A percentile compares a stretch with the other conserved stretches of the same genome.
Evolutionary conservation across 2,329 filamentous ascomycete genomes (phyloP).

Genomic region (Fusarium anthophilum): DNA sequence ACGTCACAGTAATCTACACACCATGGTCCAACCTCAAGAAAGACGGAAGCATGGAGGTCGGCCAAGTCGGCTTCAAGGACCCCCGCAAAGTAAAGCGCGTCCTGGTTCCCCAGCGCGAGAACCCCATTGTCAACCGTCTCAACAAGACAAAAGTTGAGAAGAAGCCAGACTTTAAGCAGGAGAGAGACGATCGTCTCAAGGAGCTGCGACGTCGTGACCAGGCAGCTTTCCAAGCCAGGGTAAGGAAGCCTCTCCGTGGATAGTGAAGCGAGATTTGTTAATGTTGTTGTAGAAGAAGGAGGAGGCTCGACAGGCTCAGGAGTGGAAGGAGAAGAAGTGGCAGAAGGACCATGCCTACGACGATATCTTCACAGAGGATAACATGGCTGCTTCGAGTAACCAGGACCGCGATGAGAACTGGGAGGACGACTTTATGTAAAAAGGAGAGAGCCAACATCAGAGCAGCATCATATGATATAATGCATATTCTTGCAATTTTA

Average conservation of each 20-base stretch:
- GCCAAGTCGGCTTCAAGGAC: constrained; percentile 95
- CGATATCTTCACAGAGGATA: constrained; percentile 86
- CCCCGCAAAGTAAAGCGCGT: constrained; percentile 82
- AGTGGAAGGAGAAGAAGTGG: constrained; percentile 89
- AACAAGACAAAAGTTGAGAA: constrained; percentile 96
- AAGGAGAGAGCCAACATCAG: neutral
- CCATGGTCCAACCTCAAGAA: constrained; percentile 97
- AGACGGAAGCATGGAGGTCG: constrained; percentile 92
- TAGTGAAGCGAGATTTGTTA: neutral
- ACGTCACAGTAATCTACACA: constrained; percentile 95
- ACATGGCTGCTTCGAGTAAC: constrained; percentile 81
- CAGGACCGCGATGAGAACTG: constrained; percentile 82
- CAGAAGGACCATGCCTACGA: constrained; percentile 99
- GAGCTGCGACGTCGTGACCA: constrained; percentile 78
- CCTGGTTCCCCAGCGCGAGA: constrained; percentile 82
- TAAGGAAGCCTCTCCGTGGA: constrained; percentile 48
- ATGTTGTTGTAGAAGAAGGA: constrained; percentile 71
- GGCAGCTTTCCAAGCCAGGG: constrained; percentile 67
- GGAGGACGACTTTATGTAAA: constrained; percentile 92
- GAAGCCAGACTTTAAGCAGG: constrained; percentile 82
- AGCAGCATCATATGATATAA: neutral
- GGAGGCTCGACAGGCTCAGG: constrained; percentile 76
- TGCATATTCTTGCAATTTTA: neutral
- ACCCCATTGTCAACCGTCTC: constrained; percentile 92
- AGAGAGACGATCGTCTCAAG: constrained; percentile 80